Evolutionary conservation across 768 basidiomycete genomes (phyloP).

Genomic region (Mycena latifolia): DNA sequence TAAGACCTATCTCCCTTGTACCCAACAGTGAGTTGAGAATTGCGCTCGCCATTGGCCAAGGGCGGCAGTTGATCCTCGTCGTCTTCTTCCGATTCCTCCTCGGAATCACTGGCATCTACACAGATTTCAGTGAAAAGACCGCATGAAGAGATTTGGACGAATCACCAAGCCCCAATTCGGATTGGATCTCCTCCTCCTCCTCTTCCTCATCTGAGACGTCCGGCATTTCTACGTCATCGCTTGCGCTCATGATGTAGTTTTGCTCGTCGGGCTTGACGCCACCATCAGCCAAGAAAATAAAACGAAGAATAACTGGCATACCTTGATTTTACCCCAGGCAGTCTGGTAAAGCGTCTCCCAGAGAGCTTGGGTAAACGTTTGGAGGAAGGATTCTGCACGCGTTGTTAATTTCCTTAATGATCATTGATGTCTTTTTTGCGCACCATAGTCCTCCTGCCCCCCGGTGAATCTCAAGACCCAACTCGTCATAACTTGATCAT

Average conservation of each 20-base stretch:
- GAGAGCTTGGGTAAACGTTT: constrained; percentile 73
- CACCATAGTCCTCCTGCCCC: constrained; percentile 63
- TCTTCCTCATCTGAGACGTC: constrained; percentile 81
- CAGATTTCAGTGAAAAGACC: constrained; percentile 16
- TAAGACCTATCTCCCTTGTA: constrained; percentile 97
- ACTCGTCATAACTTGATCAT: constrained; percentile 69
- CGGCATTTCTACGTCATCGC: constrained; percentile 91
- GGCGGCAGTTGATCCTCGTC: constrained; percentile 56
- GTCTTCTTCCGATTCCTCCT: constrained; percentile 52
- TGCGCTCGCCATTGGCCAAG: constrained; percentile 71
- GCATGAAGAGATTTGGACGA: constrained; percentile 24
- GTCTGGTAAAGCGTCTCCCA: constrained; percentile 87
- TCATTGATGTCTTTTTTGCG: not conserved
- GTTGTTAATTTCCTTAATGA: not conserved
- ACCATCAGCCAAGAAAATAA: constrained; percentile 10
- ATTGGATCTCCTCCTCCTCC: constrained; percentile 82
- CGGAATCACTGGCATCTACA: constrained; percentile 59
- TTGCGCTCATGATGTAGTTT: constrained; percentile 82
- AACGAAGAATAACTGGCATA: constrained; percentile 41
- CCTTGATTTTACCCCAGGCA: constrained; percentile 87
- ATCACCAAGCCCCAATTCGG: constrained; percentile 74
- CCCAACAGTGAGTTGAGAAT: constrained; percentile 92
- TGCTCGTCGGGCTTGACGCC: constrained; percentile 81
- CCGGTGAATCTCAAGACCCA: constrained; percentile 84
- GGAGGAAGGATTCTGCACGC: constrained; percentile 59